Evolutionary conservation across 352 stramenopile genomes (phyloP), one percentile per base, ranked within the genome.

Genomic region (Pythium aquatile): DNA sequence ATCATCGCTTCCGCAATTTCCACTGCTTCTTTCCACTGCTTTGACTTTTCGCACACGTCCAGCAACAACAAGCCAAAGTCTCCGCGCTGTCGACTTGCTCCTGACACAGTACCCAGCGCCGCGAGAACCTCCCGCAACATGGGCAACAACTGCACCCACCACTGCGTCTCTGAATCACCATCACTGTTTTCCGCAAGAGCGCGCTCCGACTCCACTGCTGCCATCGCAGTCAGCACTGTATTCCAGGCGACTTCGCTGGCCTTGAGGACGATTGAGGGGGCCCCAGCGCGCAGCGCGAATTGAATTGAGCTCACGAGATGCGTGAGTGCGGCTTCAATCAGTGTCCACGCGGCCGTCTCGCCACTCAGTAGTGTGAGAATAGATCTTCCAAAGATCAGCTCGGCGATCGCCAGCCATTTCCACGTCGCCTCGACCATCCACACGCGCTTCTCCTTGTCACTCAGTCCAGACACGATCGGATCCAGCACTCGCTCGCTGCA

Each of bases 171-270:
- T 1, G 40, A 33, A 20, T 24, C 29, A 6, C 39, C 33, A 28
- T 61, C 51, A n/a, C 29, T 54, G 7, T 9, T 49, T 33, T 74
- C 67, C 2, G 61, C 67, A 3, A 55, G 2, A 4, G 67, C 56
- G 30, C 58, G 14, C 35, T 74, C 67, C 1, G 39, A 58, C 32
- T 74, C 61, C 1, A 74, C 57, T 16, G 67, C 61, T 10, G 16
- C 32, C 42, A 83, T 73, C 16, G 40, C 70, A 3, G 63, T 75
- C 14, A 92, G 65, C 2, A 73, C 72, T 3, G 78, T 76, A 51
- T 97, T 97, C 91, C 90, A 98, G 1, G 93, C 68, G 2, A 88
- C 64, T 72, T 90, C 73, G 9, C 78, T 79, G 0, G 82, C 77
- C 60, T 83, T 84, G 35, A 73, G 46, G 16, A 85, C 60, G 0